phyloP scores from a whole-genome alignment of 75 land plant genomes.

The Pseudotsuga menziesii region DNA sequence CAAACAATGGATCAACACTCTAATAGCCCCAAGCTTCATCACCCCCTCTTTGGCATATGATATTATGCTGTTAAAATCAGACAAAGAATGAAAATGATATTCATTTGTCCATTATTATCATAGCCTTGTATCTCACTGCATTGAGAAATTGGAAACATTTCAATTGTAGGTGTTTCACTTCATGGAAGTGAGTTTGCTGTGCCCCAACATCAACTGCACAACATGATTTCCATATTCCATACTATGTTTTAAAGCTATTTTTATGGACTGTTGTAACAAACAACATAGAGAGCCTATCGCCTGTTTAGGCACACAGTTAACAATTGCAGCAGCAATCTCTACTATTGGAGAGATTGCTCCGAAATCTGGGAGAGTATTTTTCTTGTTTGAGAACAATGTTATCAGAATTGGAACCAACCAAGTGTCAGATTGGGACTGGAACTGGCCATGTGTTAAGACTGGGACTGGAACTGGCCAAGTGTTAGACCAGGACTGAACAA shows the following conservation, averaged over 20 bases:
- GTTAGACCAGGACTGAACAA: too few relatives aligned
- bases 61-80: conserved; percentile 16
- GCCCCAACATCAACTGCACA: too few relatives aligned
- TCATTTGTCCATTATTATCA: conserved; percentile 21
- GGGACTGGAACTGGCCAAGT: too few relatives aligned
- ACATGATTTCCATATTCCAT: conserved; percentile 11
- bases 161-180: conserved; percentile 12
- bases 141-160: neutral
- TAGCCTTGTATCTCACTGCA: neutral
- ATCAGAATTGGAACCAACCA: too few relatives aligned
- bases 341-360: too few relatives aligned
- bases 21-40: conserved; percentile 73
- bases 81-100: conserved; percentile 20
- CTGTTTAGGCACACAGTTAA: too few relatives aligned
- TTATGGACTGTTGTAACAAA: conserved; percentile 81
- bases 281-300: conserved; percentile 31
- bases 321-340: too few relatives aligned
- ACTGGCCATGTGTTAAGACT: too few relatives aligned
- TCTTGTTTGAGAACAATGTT: too few relatives aligned
- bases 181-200: conserved; percentile 57
- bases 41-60: conserved; percentile 41
- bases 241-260: conserved; percentile 51
- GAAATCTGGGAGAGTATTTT: too few relatives aligned
- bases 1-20: conserved; percentile 57
- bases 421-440: too few relatives aligned